These are phyloP conservation scores for Hanseniaspora nectarophila DNA, from an alignment of 805 yeast genomes.

Conservation along the genomic window DNA sequence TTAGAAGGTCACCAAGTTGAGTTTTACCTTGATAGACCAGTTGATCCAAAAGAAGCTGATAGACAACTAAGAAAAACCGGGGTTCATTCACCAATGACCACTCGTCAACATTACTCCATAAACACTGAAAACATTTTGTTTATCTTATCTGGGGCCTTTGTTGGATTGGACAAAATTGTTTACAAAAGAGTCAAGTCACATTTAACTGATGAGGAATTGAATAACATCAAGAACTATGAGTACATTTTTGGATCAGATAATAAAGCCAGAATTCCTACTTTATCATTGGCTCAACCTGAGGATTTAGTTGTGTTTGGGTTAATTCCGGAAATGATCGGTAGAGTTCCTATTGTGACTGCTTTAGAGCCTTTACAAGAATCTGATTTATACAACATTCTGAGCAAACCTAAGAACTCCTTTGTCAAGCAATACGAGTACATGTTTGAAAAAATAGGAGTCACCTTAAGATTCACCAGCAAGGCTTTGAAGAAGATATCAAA, in stretches of 20 bases:
- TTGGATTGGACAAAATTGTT: conserved; percentile 42
- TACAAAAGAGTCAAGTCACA: conserved; percentile 30
- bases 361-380: conserved; percentile 35
- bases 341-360: conserved; percentile 45
- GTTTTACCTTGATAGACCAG: conserved; percentile 36
- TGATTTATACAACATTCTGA: conserved; percentile 39
- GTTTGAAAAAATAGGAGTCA: conserved; percentile 42
- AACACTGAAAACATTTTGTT: conserved; percentile 48
- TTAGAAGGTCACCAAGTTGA: conserved; percentile 46
- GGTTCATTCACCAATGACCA: conserved; percentile 25
- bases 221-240: conserved; percentile 13
- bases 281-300: conserved; percentile 38
- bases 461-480: conserved; percentile 36
- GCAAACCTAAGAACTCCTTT: conserved; percentile 46
- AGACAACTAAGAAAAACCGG: conserved; percentile 24
- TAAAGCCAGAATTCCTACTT: conserved; percentile 32
- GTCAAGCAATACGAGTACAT: conserved; percentile 43
- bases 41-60: conserved; percentile 24
- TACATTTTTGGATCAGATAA: conserved; percentile 12
- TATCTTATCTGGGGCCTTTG: conserved; percentile 51
- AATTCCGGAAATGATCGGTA: conserved; percentile 49
- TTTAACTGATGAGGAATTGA: conserved; percentile 22
- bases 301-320: conserved; percentile 43
- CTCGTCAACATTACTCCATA: conserved; percentile 36
- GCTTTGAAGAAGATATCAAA: conserved; percentile 41